phyloP scores from a whole-genome alignment of 352 stramenopile genomes.

The Phytophthora kernoviae region DNA sequence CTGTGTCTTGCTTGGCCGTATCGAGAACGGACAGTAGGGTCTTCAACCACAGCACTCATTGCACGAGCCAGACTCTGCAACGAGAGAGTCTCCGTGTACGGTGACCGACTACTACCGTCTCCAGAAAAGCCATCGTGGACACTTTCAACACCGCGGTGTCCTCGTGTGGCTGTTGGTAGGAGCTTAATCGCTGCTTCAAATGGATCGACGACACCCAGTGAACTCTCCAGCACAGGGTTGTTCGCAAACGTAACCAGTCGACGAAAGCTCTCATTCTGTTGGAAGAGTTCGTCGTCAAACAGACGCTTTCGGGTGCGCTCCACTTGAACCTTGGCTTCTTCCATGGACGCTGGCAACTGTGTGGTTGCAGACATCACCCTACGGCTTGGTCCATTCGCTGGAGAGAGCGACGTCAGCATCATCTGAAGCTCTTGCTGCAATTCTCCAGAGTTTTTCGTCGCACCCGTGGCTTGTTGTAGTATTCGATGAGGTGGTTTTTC shows the following conservation, averaged over 20 bases:
- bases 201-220: slow-evolving; percentile 15
- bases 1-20: slow-evolving; percentile 33
- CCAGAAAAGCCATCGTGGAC: slow-evolving; percentile 7
- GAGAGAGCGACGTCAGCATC: slow-evolving; percentile 29
- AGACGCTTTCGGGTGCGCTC: slow-evolving; percentile 32
- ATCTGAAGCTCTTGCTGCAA: slow-evolving; percentile 30
- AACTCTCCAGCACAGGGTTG: slow-evolving; percentile 8
- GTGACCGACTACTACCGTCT: slow-evolving; percentile 12
- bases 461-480: background rate
- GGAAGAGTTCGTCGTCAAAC: slow-evolving; percentile 37
- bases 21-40: slow-evolving; percentile 26
- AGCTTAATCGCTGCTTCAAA: slow-evolving; percentile 34
- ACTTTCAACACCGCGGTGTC: slow-evolving; percentile 2
- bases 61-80: slow-evolving; percentile 31
- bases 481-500: slow-evolving; percentile 5
- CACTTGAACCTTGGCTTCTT: slow-evolving; percentile 24
- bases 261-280: slow-evolving; percentile 29
- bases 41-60: slow-evolving; percentile 21
- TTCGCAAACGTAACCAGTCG: slow-evolving; percentile 35
- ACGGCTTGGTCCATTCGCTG: slow-evolving; percentile 5
- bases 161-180: slow-evolving; percentile 22
- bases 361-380: slow-evolving; percentile 1
- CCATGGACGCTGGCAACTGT: slow-evolving; percentile 10
- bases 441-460: slow-evolving; percentile 2
- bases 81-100: slow-evolving; percentile 28